Conservation (phyloP, 1,284 basidiomycete genomes). For the Phaffia rhodozyma region DNA sequence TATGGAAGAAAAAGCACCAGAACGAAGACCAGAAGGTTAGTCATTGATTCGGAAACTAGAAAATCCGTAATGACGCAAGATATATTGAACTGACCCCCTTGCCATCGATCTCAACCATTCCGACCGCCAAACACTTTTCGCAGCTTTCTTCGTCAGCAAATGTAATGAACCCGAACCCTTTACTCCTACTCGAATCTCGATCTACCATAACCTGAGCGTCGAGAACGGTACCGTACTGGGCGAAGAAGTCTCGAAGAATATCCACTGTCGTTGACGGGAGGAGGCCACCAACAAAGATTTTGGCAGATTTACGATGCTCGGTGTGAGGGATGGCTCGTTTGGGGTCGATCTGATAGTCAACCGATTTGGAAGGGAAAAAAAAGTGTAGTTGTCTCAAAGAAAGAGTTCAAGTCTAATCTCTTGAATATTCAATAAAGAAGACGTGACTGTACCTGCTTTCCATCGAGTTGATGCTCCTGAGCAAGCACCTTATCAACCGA, state of each 20-base stretch:
- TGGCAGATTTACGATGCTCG: constrained; percentile 80
- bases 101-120: constrained; percentile 80
- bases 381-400: no score
- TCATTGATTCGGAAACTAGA: not conserved
- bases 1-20: constrained; percentile 28
- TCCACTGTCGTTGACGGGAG: constrained; percentile 85
- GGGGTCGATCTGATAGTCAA: constrained; percentile 78
- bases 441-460: constrained; percentile 62
- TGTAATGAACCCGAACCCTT: constrained; percentile 96
- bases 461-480: constrained; percentile 77
- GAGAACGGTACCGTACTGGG: constrained; percentile 77
- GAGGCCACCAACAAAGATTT: constrained; percentile 91
- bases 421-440: constrained; percentile 15
- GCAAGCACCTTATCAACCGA: constrained; percentile 84
- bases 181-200: constrained; percentile 85
- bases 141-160: constrained; percentile 78
- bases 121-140: constrained; percentile 68
- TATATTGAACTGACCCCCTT: constrained; percentile 52
- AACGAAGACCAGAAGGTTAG: constrained; percentile 1
- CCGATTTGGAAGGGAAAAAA: not conserved
- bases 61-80: not conserved
- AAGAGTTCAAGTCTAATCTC: no score
- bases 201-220: constrained; percentile 99
- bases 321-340: constrained; percentile 95
- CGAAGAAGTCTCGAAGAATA: constrained; percentile 82